phyloP scores from a whole-genome alignment of 1,284 basidiomycete species.

The Boletus putidus region DNA sequence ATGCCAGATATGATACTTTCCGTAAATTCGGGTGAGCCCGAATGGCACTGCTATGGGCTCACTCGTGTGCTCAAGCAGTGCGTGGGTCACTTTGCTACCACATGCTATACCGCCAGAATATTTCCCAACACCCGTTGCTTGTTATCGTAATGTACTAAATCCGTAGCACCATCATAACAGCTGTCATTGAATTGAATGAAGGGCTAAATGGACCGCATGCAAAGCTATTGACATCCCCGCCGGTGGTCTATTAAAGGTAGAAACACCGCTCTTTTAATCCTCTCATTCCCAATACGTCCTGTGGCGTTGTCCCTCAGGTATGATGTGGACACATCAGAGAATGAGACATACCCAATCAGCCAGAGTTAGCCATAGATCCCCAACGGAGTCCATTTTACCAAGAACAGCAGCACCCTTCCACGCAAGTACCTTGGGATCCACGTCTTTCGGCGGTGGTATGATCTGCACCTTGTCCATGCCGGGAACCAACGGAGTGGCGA shows the following conservation, averaged over 20 bases:
- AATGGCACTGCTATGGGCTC: constrained; percentile 1
- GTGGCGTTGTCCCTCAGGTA: constrained; percentile 18
- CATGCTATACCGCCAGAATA: constrained; percentile 9
- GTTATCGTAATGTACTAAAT: constrained; percentile 24
- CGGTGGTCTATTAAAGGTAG: constrained; percentile 49
- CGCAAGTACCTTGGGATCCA: constrained; percentile 85
- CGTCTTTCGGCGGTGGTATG: constrained; percentile 89
- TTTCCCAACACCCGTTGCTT: neutral
- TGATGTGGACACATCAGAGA: constrained; percentile 2
- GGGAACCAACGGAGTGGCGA: constrained; percentile 76
- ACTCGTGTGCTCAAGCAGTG: constrained; percentile 5
- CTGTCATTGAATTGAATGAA: neutral
- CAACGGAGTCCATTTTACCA: constrained; percentile 85
- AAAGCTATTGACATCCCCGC: neutral
- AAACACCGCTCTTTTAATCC: constrained; percentile 79
- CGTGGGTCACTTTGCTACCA: neutral
- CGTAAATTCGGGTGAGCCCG: constrained; percentile 14
- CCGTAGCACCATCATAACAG: neutral
- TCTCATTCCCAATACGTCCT: constrained; percentile 78
- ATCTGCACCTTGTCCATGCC: constrained; percentile 85
- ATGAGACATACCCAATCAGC: constrained; percentile 77
- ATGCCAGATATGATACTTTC: constrained; percentile 27
- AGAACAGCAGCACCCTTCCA: constrained; percentile 98
- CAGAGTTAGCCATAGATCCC: constrained; percentile 86
- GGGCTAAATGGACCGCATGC: neutral